Conservation (phyloP, 768 basidiomycete genomes). For the Dioszegia aurantiaca region DNA sequence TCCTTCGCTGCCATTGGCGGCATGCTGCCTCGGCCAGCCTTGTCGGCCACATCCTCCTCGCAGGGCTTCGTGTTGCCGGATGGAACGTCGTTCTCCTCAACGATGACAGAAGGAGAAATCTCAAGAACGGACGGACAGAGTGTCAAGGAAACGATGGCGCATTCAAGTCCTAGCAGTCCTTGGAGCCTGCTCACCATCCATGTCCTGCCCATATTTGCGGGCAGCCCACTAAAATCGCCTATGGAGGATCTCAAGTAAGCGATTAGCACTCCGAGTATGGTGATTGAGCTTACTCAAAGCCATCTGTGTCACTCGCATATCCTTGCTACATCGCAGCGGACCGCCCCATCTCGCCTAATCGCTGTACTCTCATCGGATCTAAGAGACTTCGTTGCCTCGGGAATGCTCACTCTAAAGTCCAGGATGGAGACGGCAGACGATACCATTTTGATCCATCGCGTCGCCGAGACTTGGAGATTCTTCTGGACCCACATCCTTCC, state of each 20-base stretch:
- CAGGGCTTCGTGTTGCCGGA: slow-evolving; percentile 31
- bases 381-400: slow-evolving; percentile 74
- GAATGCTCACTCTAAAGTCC: slow-evolving; percentile 88
- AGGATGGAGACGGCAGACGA: slow-evolving; percentile 76
- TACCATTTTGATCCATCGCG: slow-evolving; percentile 67
- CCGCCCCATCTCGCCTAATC: slow-evolving; percentile 65
- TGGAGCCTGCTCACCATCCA: slow-evolving; percentile 83
- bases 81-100: slow-evolving; percentile 25
- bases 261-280: background rate
- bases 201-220: slow-evolving; percentile 86
- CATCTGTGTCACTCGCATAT: slow-evolving; percentile 45
- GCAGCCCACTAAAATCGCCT: slow-evolving; percentile 76
- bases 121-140: slow-evolving; percentile 15
- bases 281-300: slow-evolving; percentile 13
- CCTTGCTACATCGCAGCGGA: slow-evolving; percentile 38
- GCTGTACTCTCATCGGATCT: slow-evolving; percentile 73
- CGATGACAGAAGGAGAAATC: slow-evolving; percentile 13
- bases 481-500: slow-evolving; percentile 61
- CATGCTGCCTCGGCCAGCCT: slow-evolving; percentile 18
- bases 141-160: slow-evolving; percentile 34
- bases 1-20: slow-evolving; percentile 10
- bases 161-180: slow-evolving; percentile 55
- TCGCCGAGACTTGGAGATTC: slow-evolving; percentile 88
- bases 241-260: slow-evolving; percentile 81
- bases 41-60: slow-evolving; percentile 19